Base-by-base conservation (phyloP, 2,329 filamentous ascomycete genomes). In the Penicillium palitans region DNA sequence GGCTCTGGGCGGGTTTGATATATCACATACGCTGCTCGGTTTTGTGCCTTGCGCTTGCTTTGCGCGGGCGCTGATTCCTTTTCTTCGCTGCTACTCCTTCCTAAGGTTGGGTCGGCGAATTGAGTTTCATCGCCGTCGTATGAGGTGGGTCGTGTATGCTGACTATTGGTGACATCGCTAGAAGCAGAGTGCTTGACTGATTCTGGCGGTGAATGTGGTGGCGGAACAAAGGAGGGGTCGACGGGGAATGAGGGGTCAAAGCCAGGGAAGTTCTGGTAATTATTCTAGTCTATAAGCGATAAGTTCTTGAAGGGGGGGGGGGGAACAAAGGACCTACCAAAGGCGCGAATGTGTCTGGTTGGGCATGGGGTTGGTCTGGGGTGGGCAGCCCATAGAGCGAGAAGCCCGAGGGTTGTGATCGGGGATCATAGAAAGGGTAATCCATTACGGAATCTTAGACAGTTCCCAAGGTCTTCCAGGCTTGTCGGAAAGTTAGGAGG, bases 11-110 rank as follows among this genome's bases (percentile, higher is more conserved):
- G 24, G 44, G 21, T n/a, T n/a, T 19, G 42, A 41, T 31, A 45
- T 44, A 35, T 55, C 52, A 78, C 86, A 74, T 84, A 90, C 87
- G 88, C 88, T 74, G 87, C 87, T 68, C 88, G 77, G 64, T 90
- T 90, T 70, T 90, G 88, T 49, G 85, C 87, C 73, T 90, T 90
- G 64, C 88, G 80, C 66, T 85, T 84, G 54, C 78, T 80, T 68
- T 84, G 81, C 52, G 82, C 80, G 1, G 81, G 81, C n/a, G 79
- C 71, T 37, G 66, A 72, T 41, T 84, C 81, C 66, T 85, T 83
- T 64, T 85, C 82, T 59, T 82, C 80, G 62, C 80, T 82, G 61
- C 79, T 81, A 62, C 79, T 81, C 47, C 80, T 78, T 29, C 67
- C 68, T 25, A 65, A 61, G n/a, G 62, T 66, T 15, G 64, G 65